Base-by-base conservation (phyloP, 306 rosid genomes). In the Vigna mungo region DNA sequence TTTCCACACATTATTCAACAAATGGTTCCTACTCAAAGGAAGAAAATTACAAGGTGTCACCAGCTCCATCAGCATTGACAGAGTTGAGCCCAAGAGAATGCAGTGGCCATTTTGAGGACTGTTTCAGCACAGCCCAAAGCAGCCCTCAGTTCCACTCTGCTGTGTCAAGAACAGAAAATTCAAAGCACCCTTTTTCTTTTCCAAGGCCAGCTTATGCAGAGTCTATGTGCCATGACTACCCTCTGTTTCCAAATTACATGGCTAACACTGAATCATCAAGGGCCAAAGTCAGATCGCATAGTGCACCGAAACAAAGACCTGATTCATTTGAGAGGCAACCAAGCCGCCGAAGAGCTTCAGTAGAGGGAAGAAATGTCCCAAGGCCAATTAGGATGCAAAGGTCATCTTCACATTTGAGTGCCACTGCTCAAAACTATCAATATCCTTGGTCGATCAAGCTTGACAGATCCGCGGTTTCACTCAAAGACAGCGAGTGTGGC, bases 241-340 rank as follows among this genome's bases (percentile, higher is more conserved):
- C 88, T 34, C 36, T 90, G 52, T 92, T 67, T 71, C 98, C 99
- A 54, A 92, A 82, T 75, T 95, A 95, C 88, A 95, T 95, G 99
- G 92, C 99, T 14, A 95, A 95, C 55, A 95, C 99, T 0, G 88
- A 90, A 80, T 95, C 99, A 12, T 90, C 97, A 17, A 88, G 81
- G 71, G 99, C 99, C 17, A 95, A 92, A 71, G 97, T 21, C 8
- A 81, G 97, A 46, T 95, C 97, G 0, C 97, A 92, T 1, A 95
- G 99, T 23, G 99, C 97, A 2, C 99, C 99, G 0, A 95, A 90
- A 88, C 91, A 87, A 55, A 80, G 99, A 55, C 97, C 95, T 0
- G 99, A 95, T 30, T 49, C 94, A 2, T 81, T 88, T 0, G 97
- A 90, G 81, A 85, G 90, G 84, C 97, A 88, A 30, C 89, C 81